Conservation (phyloP, 2,329 filamentous ascomycete species). For the Byssochlamys sp. region DNA sequence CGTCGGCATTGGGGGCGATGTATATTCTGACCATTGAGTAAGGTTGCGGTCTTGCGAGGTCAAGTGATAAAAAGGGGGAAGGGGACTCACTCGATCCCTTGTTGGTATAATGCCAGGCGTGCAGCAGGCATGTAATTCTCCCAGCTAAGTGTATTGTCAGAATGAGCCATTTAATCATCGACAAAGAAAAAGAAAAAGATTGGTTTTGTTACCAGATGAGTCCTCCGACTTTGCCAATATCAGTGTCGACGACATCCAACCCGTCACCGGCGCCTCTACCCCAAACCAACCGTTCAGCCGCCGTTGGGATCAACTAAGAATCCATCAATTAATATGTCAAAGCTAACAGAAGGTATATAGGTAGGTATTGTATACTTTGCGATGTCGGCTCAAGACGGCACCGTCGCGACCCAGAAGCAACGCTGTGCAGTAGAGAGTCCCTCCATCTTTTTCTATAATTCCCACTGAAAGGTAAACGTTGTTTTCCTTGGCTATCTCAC, state of each 20-base stretch:
- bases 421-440: conserved; percentile 34
- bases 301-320: conserved; percentile 33
- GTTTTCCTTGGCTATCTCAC: conserved; percentile 25
- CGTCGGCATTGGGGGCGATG: conserved; percentile 19
- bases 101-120: conserved; percentile 34
- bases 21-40: conserved; percentile 13
- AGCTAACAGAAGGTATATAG: too few relatives aligned
- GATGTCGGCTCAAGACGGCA: conserved; percentile 26
- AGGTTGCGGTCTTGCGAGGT: too few relatives aligned
- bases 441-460: conserved; percentile 34
- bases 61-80: conserved; percentile 4
- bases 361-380: background rate
- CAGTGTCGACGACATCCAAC: conserved; percentile 31
- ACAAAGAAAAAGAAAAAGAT: too few relatives aligned
- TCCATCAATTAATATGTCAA: too few relatives aligned
- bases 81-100: conserved; percentile 11
- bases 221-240: conserved; percentile 34
- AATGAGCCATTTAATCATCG: too few relatives aligned
- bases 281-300: conserved; percentile 33
- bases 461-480: conserved; percentile 29
- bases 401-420: conserved; percentile 31
- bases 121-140: conserved; percentile 40
- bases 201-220: conserved; percentile 21
- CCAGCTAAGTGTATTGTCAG: conserved; percentile 15
- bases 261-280: conserved; percentile 32